Conservation (phyloP, 2,329 filamentous ascomycete species). For the Delphinella strobiligena region DNA sequence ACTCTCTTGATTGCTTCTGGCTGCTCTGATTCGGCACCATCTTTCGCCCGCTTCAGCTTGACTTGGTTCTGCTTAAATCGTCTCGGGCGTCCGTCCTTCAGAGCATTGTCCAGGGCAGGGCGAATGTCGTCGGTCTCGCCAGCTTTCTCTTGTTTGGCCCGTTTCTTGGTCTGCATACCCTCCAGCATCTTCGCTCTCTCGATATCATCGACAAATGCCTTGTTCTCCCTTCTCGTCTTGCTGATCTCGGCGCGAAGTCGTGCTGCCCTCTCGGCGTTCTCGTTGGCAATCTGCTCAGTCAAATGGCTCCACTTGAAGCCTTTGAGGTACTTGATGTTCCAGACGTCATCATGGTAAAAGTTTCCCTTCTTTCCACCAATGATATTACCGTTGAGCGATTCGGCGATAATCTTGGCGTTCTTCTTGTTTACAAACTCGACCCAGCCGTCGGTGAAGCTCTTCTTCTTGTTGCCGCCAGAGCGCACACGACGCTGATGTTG, state of each 20-base stretch:
- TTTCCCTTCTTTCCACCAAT: constrained; percentile 76
- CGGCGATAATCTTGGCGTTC: constrained; percentile 64
- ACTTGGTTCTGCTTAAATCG: constrained; percentile 56
- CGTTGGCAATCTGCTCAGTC: constrained; percentile 67
- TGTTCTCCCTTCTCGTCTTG: constrained; percentile 66
- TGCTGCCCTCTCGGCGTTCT: constrained; percentile 67
- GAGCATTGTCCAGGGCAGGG: constrained; percentile 15
- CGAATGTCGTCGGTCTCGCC: constrained; percentile 16
- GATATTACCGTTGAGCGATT: constrained; percentile 62
- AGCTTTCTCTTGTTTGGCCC: constrained; percentile 41
- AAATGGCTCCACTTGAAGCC: constrained; percentile 68
- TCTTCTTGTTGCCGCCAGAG: constrained; percentile 71
- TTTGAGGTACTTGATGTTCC: constrained; percentile 70
- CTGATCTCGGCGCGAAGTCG: constrained; percentile 68
- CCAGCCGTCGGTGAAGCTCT: constrained; percentile 75
- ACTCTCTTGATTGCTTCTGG: constrained; percentile 48
- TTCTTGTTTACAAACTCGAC: constrained; percentile 68
- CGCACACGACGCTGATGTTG: constrained; percentile 55
- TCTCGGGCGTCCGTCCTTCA: constrained; percentile 11
- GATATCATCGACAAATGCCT: constrained; percentile 66
- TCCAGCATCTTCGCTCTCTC: constrained; percentile 71
- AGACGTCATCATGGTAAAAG: constrained; percentile 77
- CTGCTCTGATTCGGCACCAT: constrained; percentile 24
- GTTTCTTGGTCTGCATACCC: constrained; percentile 47
- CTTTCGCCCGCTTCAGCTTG: constrained; percentile 34